Percentiles rank a stretch among this genome's conserved stretches.
These are phyloP conservation scores for Diutina pseudorugosa DNA, from an alignment of 1,139 yeast genomes.

Conservation along the genomic window DNA sequence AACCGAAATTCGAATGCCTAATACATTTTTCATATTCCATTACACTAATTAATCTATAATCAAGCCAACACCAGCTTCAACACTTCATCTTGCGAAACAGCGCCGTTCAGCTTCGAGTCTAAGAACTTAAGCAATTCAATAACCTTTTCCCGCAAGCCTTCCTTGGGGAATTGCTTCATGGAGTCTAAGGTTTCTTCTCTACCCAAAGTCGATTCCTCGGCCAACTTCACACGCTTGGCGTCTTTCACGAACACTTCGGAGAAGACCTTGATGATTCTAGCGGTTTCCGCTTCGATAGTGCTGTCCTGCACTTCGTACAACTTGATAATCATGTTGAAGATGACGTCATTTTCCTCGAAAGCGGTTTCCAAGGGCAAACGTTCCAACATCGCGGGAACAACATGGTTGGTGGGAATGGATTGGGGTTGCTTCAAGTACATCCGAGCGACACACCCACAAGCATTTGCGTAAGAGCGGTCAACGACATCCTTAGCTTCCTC, in stretches of 20 bases:
- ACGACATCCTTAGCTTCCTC: conserved; percentile 74
- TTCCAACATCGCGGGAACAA: conserved; percentile 61
- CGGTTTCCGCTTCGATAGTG: conserved; percentile 45
- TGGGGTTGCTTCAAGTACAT: conserved; percentile 65
- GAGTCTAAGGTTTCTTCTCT: conserved; percentile 73
- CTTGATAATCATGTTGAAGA: conserved; percentile 64
- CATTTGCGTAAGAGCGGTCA: conserved; percentile 82
- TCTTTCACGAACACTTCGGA: conserved; percentile 65
- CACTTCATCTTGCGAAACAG: background rate
- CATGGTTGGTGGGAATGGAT: conserved; percentile 70
- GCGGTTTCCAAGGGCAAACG: conserved; percentile 86
- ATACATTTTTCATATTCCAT: background rate
- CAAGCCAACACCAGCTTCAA: conserved; percentile 3
- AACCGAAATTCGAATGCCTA: too few species aligned
- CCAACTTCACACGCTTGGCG: conserved; percentile 55
- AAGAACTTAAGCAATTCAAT: conserved; percentile 62
- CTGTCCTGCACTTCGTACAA: conserved; percentile 57
- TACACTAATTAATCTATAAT: background rate
- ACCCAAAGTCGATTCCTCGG: conserved; percentile 64
- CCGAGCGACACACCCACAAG: conserved; percentile 95
- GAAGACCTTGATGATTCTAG: conserved; percentile 54
- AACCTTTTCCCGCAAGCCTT: conserved; percentile 51
- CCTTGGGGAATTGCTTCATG: conserved; percentile 65
- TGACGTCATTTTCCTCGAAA: conserved; percentile 86
- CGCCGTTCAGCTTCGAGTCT: conserved; percentile 19